phyloP scores from a whole-genome alignment of 257 asterid genomes.

The Solanum arcanum region DNA sequence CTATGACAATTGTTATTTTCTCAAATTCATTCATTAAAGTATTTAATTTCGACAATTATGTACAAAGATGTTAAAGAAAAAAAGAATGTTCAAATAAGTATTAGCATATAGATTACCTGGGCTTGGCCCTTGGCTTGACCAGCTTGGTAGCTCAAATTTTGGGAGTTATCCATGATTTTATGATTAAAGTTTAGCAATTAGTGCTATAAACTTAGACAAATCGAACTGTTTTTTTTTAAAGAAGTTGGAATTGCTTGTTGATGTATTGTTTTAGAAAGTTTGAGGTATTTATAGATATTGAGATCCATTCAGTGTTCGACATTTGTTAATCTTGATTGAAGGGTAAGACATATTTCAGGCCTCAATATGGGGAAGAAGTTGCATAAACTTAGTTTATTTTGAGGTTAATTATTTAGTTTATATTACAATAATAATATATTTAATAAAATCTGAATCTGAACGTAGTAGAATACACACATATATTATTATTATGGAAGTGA shows the following conservation, averaged over 20 bases:
- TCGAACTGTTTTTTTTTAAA: no score
- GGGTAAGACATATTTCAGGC: background rate
- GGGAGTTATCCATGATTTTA: background rate
- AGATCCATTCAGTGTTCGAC: background rate
- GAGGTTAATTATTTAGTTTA: no score
- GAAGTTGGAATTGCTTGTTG: background rate
- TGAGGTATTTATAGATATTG: background rate
- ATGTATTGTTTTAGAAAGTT: background rate
- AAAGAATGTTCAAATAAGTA: background rate
- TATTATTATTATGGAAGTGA: background rate
- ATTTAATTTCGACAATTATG: no score
- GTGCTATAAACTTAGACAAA: background rate
- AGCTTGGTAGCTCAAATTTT: background rate
- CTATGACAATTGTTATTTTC: background rate
- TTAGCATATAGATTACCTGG: background rate
- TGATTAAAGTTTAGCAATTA: background rate
- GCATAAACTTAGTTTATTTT: no score
- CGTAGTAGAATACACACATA: rapidly evolving
- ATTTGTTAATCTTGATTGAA: background rate
- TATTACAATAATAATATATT: no score
- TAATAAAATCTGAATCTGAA: background rate
- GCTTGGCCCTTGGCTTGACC: background rate
- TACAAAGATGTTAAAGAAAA: background rate
- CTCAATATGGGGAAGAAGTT: background rate
- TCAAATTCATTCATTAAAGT: background rate